These are phyloP conservation scores for Malassezia slooffiae DNA, from an alignment of 1,284 basidiomycete species.

Conservation along the genomic window DNA sequence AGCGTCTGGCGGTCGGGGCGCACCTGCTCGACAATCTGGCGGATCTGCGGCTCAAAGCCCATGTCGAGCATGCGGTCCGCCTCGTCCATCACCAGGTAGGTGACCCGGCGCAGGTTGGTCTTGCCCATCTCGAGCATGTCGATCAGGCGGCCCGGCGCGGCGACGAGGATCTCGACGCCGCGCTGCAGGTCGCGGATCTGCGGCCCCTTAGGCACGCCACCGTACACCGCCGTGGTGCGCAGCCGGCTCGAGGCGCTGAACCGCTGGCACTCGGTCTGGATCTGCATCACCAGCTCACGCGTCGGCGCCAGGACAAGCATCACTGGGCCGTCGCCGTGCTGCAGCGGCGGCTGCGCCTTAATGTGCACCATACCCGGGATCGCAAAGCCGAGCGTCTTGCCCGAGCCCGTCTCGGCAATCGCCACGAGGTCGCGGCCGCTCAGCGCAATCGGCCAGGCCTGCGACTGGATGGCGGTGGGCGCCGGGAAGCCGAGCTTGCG, in stretches of 20 bases:
- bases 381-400: constrained; percentile 87
- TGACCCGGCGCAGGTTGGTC: constrained; percentile 87
- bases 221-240: constrained; percentile 95
- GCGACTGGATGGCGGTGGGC: constrained; percentile 92
- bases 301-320: constrained; percentile 93
- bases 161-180: constrained; percentile 90
- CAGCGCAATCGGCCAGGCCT: constrained; percentile 95
- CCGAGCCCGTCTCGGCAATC: constrained; percentile 56
- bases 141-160: constrained; percentile 58
- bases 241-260: constrained; percentile 95
- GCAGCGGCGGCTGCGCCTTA: constrained; percentile 92
- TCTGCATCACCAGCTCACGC: constrained; percentile 95
- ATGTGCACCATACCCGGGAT: constrained; percentile 98
- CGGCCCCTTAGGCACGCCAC: constrained; percentile 93
- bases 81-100: constrained; percentile 98
- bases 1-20: constrained; percentile 76
- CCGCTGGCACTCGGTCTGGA: constrained; percentile 95
- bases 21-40: constrained; percentile 94
- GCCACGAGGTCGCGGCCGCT: constrained; percentile 89
- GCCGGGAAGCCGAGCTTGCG: constrained; percentile 77
- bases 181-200: constrained; percentile 95
- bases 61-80: constrained; percentile 97
- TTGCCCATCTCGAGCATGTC: constrained; percentile 92
- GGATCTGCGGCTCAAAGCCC: constrained; percentile 99
- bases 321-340: constrained; percentile 91